phyloP scores from a whole-genome alignment of 1,284 basidiomycete species.

The Amylostereum chailletii region DNA sequence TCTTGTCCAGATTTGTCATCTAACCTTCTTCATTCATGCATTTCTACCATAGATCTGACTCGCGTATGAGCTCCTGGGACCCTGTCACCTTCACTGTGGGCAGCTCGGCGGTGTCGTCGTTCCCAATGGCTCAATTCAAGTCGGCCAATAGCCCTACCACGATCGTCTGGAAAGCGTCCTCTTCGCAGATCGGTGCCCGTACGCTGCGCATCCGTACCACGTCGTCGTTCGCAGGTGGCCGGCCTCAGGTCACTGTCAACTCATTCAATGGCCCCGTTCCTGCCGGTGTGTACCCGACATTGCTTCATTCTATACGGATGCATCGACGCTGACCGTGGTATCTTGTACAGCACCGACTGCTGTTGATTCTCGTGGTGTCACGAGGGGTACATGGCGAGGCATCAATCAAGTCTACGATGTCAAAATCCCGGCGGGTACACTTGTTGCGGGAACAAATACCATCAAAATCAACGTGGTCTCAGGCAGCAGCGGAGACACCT shows the following conservation, averaged over 20 bases:
- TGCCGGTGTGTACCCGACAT: conserved; percentile 18
- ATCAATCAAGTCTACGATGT: conserved; percentile 33
- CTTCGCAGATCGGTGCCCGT: conserved; percentile 34
- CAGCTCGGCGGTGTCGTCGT: conserved; percentile 25
- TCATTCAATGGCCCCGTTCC: conserved; percentile 29
- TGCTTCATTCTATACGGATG: conserved; percentile 3
- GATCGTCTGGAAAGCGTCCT: conserved; percentile 32
- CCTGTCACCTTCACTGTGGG: conserved; percentile 35
- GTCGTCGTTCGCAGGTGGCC: conserved; percentile 34
- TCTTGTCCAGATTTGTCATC: neutral
- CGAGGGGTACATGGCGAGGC: conserved; percentile 34
- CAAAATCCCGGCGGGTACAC: conserved; percentile 29
- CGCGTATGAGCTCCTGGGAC: conserved; percentile 36
- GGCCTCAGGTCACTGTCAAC: conserved; percentile 34
- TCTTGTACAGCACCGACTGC: conserved; percentile 25
- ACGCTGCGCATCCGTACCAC: conserved; percentile 38
- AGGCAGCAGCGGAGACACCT: conserved; percentile 32
- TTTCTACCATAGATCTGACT: conserved; percentile 26
- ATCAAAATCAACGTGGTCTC: conserved; percentile 33
- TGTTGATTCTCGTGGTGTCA: conserved; percentile 28
- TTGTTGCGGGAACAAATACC: conserved; percentile 31
- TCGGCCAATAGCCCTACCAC: conserved; percentile 36
- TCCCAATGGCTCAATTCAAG: conserved; percentile 41
- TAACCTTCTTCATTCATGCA: no score
- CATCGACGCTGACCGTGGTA: neutral